Evolutionary conservation across 2,329 filamentous ascomycete species (phyloP).

Genomic region (Neopestalotiopsis clavispora): DNA sequence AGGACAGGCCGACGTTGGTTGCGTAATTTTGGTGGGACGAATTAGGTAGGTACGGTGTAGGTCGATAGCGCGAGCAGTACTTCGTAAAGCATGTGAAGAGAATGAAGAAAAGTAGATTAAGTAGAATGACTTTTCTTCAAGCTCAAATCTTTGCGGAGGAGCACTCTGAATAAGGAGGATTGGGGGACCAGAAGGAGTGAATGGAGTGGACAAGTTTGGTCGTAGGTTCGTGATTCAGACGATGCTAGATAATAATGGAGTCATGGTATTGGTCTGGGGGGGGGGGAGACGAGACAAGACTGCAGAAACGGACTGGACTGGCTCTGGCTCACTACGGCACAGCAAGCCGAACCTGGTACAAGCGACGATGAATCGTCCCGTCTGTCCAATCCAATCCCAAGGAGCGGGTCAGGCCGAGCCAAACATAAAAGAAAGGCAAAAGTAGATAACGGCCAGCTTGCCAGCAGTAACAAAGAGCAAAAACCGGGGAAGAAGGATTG

Average conservation of each 20-base stretch:
- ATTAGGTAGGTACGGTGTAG: background rate
- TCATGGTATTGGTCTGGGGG: background rate
- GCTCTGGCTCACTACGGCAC: background rate
- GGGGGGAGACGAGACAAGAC: background rate
- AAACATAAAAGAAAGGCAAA: background rate
- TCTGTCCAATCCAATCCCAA: background rate
- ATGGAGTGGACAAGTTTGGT: background rate
- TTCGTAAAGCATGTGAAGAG: background rate
- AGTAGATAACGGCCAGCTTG: background rate
- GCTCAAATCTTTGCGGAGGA: background rate
- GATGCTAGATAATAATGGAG: background rate
- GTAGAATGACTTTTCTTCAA: background rate
- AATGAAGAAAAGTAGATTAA: background rate
- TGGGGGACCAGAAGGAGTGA: background rate
- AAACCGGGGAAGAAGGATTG: background rate
- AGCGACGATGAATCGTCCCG: background rate
- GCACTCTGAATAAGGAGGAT: background rate
- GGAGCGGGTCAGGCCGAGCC: conserved; percentile 11
- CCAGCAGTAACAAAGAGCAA: background rate
- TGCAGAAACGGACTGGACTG: background rate
- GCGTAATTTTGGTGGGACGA: background rate
- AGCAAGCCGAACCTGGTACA: conserved; percentile 5
- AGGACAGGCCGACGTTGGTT: background rate
- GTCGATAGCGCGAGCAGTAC: background rate
- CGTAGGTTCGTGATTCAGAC: conserved; percentile 1